Base-by-base conservation (phyloP, 2,329 filamentous ascomycete species). In the Metarhizium anisopliae region DNA sequence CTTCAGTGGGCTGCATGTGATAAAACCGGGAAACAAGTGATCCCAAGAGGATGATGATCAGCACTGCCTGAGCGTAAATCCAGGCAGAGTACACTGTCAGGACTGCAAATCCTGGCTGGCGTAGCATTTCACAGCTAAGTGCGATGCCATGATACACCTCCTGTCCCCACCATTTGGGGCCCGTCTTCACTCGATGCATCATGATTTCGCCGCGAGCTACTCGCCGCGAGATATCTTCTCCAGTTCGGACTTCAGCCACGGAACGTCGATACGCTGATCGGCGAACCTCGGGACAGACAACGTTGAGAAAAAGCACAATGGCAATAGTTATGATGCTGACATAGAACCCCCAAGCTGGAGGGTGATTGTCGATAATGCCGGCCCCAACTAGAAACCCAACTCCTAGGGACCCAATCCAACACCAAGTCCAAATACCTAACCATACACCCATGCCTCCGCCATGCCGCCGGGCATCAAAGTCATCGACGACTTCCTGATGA, bases 391-490 rank as follows among this genome's bases (percentile, higher is more conserved):
- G 72, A 64, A 91, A 92, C 0, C 89, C 88, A 42, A 90, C 66
- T 0, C 83, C 82, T 25, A 91, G 76, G 25, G 86, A 89, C 6
- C 84, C 86, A 62, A 89, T 83, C 69, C 82, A 88, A 66, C 86
- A 89, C 83, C 85, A 92, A 0, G 85, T 85, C 86, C 87, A 91
- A 55, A 88, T 77, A 1, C 86, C 86, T 10, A 90, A 75, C 89
- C 88, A 92, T n/a, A 88, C 73, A 0, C 89, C 89, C 74, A 91
- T 85, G 0, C 89, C 88, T 13, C 88, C 87, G 7, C 89, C 89
- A 64, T 90, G 86, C 45, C 87, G 77, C 55, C 88, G 81, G 18
- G 87, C 80, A 67, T 91, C 88, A 61, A 81, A 82, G 13, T 78
- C 71, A 56, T 85, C 79, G 1, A 87, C 84, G 20, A 87, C 72